A percentile compares a stretch with the other conserved stretches of the same genome.
Conservation (phyloP, 2,329 filamentous ascomycete species). For the Aspergillus pseudotamarii region DNA sequence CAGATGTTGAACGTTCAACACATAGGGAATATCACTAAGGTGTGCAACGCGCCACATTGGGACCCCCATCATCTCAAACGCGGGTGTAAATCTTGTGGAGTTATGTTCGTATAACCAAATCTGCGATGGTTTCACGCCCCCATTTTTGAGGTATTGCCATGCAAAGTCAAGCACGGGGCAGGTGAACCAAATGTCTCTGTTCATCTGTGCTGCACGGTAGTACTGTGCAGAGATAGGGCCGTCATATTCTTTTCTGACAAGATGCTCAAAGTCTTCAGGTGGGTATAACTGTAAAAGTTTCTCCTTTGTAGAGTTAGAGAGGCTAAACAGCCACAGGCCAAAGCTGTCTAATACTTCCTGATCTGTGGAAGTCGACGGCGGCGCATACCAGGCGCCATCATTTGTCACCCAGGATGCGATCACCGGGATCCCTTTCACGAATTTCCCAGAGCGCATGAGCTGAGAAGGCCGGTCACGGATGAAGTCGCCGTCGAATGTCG, state of each 20-base stretch:
- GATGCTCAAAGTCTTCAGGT: constrained; percentile 19
- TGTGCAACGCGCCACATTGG: constrained; percentile 39
- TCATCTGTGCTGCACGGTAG: constrained; percentile 39
- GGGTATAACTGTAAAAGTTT: constrained; percentile 25
- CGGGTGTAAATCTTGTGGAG: constrained; percentile 29
- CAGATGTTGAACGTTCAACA: constrained; percentile 23
- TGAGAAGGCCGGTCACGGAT: constrained; percentile 29
- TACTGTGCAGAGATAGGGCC: constrained; percentile 32
- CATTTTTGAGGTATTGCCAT: constrained; percentile 32
- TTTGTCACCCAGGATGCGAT: constrained; percentile 24
- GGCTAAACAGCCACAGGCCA: constrained; percentile 17
- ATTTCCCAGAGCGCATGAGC: constrained; percentile 27
- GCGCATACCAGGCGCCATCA: constrained; percentile 23
- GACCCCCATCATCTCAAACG: constrained; percentile 33
- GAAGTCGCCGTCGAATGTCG: constrained; percentile 30
- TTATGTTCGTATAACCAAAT: constrained; percentile 35
- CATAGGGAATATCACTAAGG: constrained; percentile 38
- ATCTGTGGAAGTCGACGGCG: constrained; percentile 16
- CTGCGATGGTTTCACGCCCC: constrained; percentile 14
- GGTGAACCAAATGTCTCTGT: constrained; percentile 36
- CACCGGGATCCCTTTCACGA: constrained; percentile 20
- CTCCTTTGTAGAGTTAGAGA: constrained; percentile 18
- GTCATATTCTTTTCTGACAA: constrained; percentile 10
- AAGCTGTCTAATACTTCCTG: constrained; percentile 22
- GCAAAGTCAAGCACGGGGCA: constrained; percentile 36